Conservation (phyloP, 78 protist species). For the slime mould (Dictyostelium discoideum) region DNA sequence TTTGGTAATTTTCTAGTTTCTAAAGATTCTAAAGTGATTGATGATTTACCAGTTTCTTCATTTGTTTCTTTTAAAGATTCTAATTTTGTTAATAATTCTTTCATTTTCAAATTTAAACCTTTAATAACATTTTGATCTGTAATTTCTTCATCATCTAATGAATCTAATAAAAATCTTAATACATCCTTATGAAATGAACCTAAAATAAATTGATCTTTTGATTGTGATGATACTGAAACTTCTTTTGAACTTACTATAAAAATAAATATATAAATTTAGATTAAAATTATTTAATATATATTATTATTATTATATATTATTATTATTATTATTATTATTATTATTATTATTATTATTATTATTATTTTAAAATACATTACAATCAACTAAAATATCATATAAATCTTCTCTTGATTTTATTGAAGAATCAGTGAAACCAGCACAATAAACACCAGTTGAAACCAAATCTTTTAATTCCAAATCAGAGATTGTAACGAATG, state of each 20-base stretch:
- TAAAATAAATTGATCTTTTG: constrained; percentile 74
- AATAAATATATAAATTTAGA: too few relatives aligned
- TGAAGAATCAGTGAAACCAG: constrained; percentile 83
- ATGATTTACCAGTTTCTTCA: constrained; percentile 39
- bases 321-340: background rate
- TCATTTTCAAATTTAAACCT: constrained; percentile 20
- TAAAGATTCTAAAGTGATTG: constrained; percentile 30
- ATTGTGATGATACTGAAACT: constrained; percentile 56
- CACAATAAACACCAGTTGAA: constrained; percentile 67
- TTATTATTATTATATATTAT: background rate
- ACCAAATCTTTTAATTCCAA: constrained; percentile 56
- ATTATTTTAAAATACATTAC: constrained; percentile 10
- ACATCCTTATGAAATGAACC: constrained; percentile 66
- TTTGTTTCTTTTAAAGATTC: constrained; percentile 58
- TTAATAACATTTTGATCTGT: constrained; percentile 57
- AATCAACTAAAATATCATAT: constrained; percentile 83
- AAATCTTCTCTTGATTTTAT: constrained; percentile 80
- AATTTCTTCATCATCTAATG: constrained; percentile 43
- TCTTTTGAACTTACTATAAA: constrained; percentile 66
- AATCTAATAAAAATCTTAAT: constrained; percentile 16
- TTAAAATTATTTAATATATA: too few relatives aligned
- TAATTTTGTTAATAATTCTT: constrained; percentile 43
- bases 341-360: background rate
- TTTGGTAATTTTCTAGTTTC: constrained; percentile 59
- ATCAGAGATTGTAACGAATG: constrained; percentile 74